Base-by-base conservation (phyloP, 148 eudicot genomes). In the Agrostemma githago region DNA sequence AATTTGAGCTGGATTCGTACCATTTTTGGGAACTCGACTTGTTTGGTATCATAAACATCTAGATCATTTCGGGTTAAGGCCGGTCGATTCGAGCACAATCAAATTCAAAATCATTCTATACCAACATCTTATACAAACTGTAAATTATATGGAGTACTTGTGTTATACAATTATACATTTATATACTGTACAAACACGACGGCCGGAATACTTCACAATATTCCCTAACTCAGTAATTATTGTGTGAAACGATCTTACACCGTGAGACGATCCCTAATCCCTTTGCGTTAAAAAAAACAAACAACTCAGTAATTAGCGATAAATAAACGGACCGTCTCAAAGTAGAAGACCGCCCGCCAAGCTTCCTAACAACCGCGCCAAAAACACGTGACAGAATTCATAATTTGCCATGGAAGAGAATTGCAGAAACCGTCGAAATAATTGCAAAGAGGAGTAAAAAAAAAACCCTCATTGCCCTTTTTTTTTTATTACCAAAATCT, bases 141-240 rank as follows among this genome's bases (percentile, higher is more conserved):
- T 70, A 59, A 26, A 70, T 14, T 54, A 70, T 26, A n/a, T n/a
- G n/a, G n/a, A n/a, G n/a, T n/a, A 26, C 20, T 51, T 26, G 16
- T 19, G 15, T 70, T 41, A 40, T 14, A 42, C 9, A 62, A 54
- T 43, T 71, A n/a, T n/a, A n/a, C n/a, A n/a, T n/a, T n/a, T n/a
- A n/a, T 72, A 80, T 79, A 76, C 34, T 80, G 63, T 76, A 76
- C 82, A 80, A 14, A 56, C 70, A 65, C 34, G 26, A 37, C 72
- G 42, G 57, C 7, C 58, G 70, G 46, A 66, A 44, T 42, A 9
- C 53, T 57, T 68, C 79, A 61, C 58, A 8, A 43, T 8, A 63
- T 11, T 44, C 69, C 64, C 74, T 70, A 62, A 60, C 77, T 17
- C 38, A 74, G 46, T 44, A 65, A 56, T 56, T 41, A 26, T 26